A percentile compares a stretch with the other conserved stretches of the same genome.
phyloP scores from a whole-genome alignment of 23 red algal genomes.

The Gracilaria gracilis region DNA sequence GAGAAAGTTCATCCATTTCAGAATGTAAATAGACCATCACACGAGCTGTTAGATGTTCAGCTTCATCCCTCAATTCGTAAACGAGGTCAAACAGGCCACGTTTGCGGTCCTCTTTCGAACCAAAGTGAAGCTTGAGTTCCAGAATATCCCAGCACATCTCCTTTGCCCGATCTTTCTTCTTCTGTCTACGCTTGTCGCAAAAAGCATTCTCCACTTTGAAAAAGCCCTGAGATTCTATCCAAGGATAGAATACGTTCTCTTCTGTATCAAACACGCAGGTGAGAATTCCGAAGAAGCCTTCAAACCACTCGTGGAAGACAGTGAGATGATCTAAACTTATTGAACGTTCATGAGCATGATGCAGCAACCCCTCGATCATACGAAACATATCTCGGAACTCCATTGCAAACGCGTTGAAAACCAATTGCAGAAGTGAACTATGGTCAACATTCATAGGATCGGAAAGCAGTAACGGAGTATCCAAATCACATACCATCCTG shows the following conservation, averaged over 20 bases:
- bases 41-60: conserved; percentile 49
- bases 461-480: not conserved
- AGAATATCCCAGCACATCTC: conserved; percentile 73
- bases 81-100: conserved; percentile 28
- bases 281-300: conserved; percentile 69
- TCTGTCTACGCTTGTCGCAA: conserved; percentile 39
- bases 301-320: conserved; percentile 67
- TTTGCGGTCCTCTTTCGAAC: conserved; percentile 21
- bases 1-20: conserved; percentile 34
- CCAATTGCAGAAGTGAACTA: conserved; percentile 14
- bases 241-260: conserved; percentile 60
- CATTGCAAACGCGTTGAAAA: conserved; percentile 52
- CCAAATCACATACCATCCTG: conserved; percentile 13
- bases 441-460: conserved; percentile 20
- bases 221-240: conserved; percentile 37
- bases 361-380: conserved; percentile 44
- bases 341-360: conserved; percentile 33
- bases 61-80: conserved; percentile 56
- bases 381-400: conserved; percentile 73
- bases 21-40: conserved; percentile 47
- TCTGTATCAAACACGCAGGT: conserved; percentile 54
- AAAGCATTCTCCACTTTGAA: conserved; percentile 42
- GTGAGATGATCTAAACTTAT: conserved; percentile 27
- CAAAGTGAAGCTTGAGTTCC: conserved; percentile 52
- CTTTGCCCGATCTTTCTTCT: conserved; percentile 44